A percentile compares a stretch with the other conserved stretches of the same genome.
phyloP scores from a whole-genome alignment of 2,329 filamentous ascomycete species.

The Hortaea werneckii region DNA sequence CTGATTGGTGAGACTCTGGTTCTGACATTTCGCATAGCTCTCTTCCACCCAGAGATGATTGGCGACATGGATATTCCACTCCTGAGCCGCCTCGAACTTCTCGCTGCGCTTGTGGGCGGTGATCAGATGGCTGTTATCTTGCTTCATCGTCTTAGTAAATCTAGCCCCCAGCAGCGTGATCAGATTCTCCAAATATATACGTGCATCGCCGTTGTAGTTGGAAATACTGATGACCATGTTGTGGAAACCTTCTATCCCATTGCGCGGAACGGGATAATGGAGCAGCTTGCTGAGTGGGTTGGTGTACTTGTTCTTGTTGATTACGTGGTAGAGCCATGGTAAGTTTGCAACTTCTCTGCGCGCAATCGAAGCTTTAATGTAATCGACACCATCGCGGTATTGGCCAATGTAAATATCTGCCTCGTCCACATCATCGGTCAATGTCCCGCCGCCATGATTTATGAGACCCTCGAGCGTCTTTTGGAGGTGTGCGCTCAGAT shows the following conservation, averaged over 20 bases:
- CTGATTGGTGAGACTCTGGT: slow-evolving; percentile 59
- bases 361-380: slow-evolving; percentile 62
- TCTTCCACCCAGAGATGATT: slow-evolving; percentile 98
- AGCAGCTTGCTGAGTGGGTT: slow-evolving; percentile 72
- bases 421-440: slow-evolving; percentile 55
- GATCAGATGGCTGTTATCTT: slow-evolving; percentile 90
- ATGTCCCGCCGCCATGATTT: slow-evolving; percentile 55
- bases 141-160: slow-evolving; percentile 90
- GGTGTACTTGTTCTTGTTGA: slow-evolving; percentile 80
- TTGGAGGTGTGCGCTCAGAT: slow-evolving; percentile 55
- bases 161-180: slow-evolving; percentile 73
- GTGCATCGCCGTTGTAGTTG: slow-evolving; percentile 91
- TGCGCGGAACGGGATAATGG: slow-evolving; percentile 75
- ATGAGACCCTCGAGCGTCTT: slow-evolving; percentile 64
- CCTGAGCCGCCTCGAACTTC: slow-evolving; percentile 82
- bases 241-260: slow-evolving; percentile 71
- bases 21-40: slow-evolving; percentile 80
- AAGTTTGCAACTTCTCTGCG: slow-evolving; percentile 84
- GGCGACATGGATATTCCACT: slow-evolving; percentile 83
- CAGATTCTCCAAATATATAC: slow-evolving; percentile 86
- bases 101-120: slow-evolving; percentile 84
- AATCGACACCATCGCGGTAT: slow-evolving; percentile 72
- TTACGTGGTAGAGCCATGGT: slow-evolving; percentile 86
- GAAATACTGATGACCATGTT: slow-evolving; percentile 75
- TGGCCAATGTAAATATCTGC: slow-evolving; percentile 82